Conservation (phyloP, 2,329 filamentous ascomycete species). For the Fusarium fracticaudum region DNA sequence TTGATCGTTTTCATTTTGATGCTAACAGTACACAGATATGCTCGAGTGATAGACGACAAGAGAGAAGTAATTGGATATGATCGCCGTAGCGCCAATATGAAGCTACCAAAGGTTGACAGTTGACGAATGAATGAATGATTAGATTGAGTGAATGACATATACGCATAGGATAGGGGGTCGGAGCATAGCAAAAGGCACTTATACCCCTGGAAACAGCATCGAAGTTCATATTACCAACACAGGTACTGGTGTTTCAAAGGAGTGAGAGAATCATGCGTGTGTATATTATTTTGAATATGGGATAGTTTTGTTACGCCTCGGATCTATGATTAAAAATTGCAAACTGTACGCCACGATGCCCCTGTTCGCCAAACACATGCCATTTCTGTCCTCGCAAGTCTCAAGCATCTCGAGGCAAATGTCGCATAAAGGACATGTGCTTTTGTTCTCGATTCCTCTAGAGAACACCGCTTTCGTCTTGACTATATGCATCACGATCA, state of each 20-base stretch:
- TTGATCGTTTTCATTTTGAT: background rate
- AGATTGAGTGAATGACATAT: background rate
- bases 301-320: slow-evolving; percentile 14
- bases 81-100: slow-evolving; percentile 34
- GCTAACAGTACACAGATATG: slow-evolving; percentile 59
- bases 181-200: slow-evolving; percentile 1
- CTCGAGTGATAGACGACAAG: slow-evolving; percentile 71
- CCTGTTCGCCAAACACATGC: slow-evolving; percentile 21
- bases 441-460: background rate
- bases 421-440: slow-evolving; percentile 7
- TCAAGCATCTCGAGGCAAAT: background rate
- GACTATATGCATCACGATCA: slow-evolving; percentile 53
- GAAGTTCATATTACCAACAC: background rate
- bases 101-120: slow-evolving; percentile 26
- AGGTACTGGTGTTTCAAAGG: background rate
- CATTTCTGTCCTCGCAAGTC: slow-evolving; percentile 8
- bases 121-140: background rate
- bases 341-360: slow-evolving; percentile 31
- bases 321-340: slow-evolving; percentile 37
- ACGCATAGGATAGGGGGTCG: background rate
- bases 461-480: slow-evolving; percentile 50
- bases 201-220: slow-evolving; percentile 10
- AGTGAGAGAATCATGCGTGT: background rate
- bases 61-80: slow-evolving; percentile 67
- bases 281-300: slow-evolving; percentile 2